A percentile compares a stretch with the other conserved stretches of the same genome.
Conservation (phyloP, 768 basidiomycete genomes). For the Phaffia australis region DNA sequence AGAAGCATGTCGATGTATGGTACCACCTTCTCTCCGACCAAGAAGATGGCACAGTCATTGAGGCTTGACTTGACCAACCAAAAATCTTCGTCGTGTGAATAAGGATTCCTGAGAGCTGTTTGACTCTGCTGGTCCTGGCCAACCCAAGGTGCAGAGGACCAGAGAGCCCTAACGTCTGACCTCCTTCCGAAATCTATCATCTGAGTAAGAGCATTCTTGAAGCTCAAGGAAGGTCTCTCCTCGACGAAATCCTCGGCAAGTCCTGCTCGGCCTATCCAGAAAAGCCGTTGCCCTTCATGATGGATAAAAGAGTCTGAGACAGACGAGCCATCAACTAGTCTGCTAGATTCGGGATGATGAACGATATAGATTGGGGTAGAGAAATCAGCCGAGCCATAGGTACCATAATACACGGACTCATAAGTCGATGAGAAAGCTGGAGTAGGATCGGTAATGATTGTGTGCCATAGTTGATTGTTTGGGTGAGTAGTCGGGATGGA, state of each 20-base stretch:
- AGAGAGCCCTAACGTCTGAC: background rate
- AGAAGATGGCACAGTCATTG: slow-evolving; percentile 31
- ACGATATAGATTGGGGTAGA: slow-evolving; percentile 49
- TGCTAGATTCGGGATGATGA: background rate
- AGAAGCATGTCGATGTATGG: slow-evolving; percentile 49
- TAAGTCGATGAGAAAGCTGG: background rate
- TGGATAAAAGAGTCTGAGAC: background rate
- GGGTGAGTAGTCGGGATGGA: too few relatives aligned
- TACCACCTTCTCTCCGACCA: slow-evolving; percentile 30
- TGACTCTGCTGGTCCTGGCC: background rate
- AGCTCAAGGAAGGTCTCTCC: background rate
- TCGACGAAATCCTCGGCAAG: background rate
- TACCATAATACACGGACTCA: slow-evolving; percentile 48
- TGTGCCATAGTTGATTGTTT: too few relatives aligned
- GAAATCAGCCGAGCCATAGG: slow-evolving; percentile 68
- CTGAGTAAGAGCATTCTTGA: background rate
- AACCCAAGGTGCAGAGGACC: background rate
- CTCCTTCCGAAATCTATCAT: background rate
- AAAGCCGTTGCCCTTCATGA: background rate
- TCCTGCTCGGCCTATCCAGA: slow-evolving; percentile 17
- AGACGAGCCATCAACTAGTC: background rate
- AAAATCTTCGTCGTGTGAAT: background rate
- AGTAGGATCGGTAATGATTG: background rate
- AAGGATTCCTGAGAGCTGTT: background rate
- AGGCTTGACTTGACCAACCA: slow-evolving; percentile 28